A percentile compares a stretch with the other conserved stretches of the same genome.
Conservation (phyloP, 1,139 yeast genomes). For the Kluyveromyces sp. region DNA sequence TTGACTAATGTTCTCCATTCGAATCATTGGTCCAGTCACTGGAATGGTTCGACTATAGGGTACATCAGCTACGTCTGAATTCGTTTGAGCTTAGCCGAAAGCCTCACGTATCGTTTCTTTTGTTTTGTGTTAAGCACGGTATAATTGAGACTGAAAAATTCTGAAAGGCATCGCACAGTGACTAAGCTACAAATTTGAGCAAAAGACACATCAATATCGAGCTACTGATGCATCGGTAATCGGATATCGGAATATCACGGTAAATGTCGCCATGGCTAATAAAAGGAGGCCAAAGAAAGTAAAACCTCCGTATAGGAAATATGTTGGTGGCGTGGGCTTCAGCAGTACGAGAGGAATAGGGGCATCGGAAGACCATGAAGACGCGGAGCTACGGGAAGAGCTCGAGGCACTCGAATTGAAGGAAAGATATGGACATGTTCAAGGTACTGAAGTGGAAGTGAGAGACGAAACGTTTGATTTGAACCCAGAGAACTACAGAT, state of each 20-base stretch:
- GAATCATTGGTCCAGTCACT: no score
- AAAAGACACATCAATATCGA: no score
- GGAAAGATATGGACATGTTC: not conserved
- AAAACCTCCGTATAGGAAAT: constrained; percentile 69
- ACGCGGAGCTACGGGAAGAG: not conserved
- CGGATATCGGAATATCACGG: not conserved
- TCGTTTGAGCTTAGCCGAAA: no score
- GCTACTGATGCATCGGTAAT: not conserved
- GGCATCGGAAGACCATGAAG: not conserved
- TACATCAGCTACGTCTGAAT: no score
- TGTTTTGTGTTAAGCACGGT: not conserved
- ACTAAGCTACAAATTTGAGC: no score
- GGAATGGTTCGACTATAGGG: no score
- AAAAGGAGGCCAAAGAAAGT: constrained; percentile 78
- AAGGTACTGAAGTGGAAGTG: not conserved
- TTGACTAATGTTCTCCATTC: no score
- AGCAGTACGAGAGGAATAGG: not conserved
- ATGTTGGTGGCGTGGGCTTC: constrained; percentile 56
- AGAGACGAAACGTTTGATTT: not conserved
- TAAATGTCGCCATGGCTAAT: constrained; percentile 53
- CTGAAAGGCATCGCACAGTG: no score
- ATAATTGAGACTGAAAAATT: not conserved
- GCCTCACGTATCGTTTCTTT: not conserved
- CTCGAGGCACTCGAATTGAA: not conserved
- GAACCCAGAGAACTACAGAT: not conserved